Conservation (phyloP, 495 filamentous ascomycete species). For the Lineolata rhizophorae region DNA sequence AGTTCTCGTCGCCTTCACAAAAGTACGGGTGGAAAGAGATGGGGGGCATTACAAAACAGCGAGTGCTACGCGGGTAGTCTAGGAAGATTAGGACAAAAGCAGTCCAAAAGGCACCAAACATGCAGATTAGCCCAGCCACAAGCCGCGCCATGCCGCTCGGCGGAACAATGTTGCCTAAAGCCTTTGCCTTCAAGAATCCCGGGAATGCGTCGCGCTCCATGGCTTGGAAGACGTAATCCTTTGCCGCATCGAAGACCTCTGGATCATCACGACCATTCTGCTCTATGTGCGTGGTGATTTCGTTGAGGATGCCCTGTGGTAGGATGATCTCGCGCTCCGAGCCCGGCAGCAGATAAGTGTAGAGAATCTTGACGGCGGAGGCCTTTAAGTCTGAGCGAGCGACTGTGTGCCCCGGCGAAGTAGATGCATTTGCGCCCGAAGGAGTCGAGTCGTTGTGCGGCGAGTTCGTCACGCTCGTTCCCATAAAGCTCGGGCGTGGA, state of each 20-base stretch:
- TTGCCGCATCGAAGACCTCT: slow-evolving; percentile 88
- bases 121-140: slow-evolving; percentile 61
- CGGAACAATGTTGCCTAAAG: slow-evolving; percentile 82
- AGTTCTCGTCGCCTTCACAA: slow-evolving; percentile 8
- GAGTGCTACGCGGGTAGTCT: slow-evolving; percentile 44
- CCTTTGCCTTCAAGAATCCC: slow-evolving; percentile 84
- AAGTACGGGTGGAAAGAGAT: too few species aligned
- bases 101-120: slow-evolving; percentile 87
- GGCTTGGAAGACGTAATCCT: slow-evolving; percentile 97
- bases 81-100: slow-evolving; percentile 84
- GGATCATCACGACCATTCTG: slow-evolving; percentile 81
- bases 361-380: slow-evolving; percentile 92
- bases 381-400: slow-evolving; percentile 68
- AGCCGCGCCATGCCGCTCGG: slow-evolving; percentile 64
- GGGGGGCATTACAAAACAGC: slow-evolving; percentile 49
- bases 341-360: slow-evolving; percentile 79
- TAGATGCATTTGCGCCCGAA: slow-evolving; percentile 12
- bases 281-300: slow-evolving; percentile 68
- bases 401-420: slow-evolving; percentile 38
- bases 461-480: slow-evolving; percentile 45
- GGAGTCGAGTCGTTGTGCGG: slow-evolving; percentile 28
- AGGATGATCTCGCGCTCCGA: slow-evolving; percentile 89
- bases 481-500: slow-evolving; percentile 47
- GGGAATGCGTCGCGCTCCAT: slow-evolving; percentile 99
- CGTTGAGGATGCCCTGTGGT: slow-evolving; percentile 60